Conservation (phyloP, 352 stramenopile genomes). For the Pythium chondricola region DNA sequence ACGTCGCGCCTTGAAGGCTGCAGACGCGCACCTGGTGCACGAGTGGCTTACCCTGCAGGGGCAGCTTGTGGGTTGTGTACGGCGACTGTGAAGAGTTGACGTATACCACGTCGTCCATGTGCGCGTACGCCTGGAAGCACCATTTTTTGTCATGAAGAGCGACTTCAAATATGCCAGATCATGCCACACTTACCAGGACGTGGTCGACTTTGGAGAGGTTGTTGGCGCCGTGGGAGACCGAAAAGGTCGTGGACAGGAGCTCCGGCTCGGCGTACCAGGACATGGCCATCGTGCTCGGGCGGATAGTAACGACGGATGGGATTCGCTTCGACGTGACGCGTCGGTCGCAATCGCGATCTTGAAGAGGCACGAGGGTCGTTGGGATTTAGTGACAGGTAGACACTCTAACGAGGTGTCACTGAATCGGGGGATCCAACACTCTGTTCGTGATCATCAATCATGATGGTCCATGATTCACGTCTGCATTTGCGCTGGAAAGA, state of each 20-base stretch:
- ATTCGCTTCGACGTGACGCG: not conserved
- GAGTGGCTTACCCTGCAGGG: conserved; percentile 19
- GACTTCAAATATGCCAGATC: no score
- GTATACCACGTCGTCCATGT: conserved; percentile 22
- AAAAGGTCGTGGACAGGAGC: conserved; percentile 21
- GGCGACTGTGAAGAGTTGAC: conserved; percentile 18
- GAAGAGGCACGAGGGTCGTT: not conserved
- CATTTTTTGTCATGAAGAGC: not conserved
- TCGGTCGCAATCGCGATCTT: not conserved
- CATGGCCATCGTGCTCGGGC: conserved; percentile 4
- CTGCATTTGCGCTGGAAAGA: no score
- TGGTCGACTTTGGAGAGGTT: conserved; percentile 21
- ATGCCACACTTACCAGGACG: conserved; percentile 10
- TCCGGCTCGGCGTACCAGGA: conserved; percentile 20
- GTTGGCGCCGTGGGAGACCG: conserved; percentile 22
- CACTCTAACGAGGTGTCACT: no score
- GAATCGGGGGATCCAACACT: no score
- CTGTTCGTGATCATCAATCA: no score
- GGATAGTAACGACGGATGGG: not conserved
- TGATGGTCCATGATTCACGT: no score
- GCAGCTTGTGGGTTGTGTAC: conserved; percentile 20
- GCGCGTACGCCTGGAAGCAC: conserved; percentile 11
- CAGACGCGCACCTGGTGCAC: conserved; percentile 72
- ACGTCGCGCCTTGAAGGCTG: conserved; percentile 26
- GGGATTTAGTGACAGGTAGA: no score